These are phyloP conservation scores for Anisogramma anomala DNA, from an alignment of 2,329 filamentous ascomycete species.

Conservation along the genomic window DNA sequence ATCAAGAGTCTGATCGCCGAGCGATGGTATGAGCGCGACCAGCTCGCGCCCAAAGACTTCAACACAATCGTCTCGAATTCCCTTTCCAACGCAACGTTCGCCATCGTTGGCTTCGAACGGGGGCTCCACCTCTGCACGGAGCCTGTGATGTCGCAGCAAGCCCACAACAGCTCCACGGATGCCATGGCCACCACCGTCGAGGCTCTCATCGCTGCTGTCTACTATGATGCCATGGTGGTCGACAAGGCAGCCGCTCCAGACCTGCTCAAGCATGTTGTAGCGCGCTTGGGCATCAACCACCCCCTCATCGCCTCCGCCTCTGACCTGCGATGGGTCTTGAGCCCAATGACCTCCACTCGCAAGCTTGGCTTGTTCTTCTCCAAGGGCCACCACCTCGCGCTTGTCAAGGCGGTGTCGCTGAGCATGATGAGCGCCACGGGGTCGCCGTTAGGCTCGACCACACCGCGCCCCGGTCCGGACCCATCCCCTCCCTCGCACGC, in stretches of 20 bases:
- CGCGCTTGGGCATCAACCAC: neutral
- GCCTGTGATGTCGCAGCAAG: neutral
- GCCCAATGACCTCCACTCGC: neutral
- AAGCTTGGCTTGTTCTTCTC: neutral
- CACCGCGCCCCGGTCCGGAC: too few species aligned
- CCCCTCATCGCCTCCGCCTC: neutral
- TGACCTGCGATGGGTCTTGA: neutral
- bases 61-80: rapidly evolving
- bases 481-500: too few species aligned
- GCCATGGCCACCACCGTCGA: neutral
- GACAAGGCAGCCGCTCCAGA: neutral
- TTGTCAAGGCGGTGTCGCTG: neutral
- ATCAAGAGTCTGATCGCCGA: neutral
- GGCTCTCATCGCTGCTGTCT: neutral
- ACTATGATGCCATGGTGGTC: neutral
- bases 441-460: too few species aligned
- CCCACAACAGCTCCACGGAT: neutral
- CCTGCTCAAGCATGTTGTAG: neutral
- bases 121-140: neutral
- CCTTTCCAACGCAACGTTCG: conserved; percentile 1
- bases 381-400: neutral
- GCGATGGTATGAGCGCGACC: neutral
- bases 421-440: neutral
- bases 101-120: neutral
- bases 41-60: neutral